Evolutionary conservation across 192 early-diverging fungal species (phyloP), one percentile per base, ranked within the genome.

Genomic region (Nowakowskiella sp.): DNA sequence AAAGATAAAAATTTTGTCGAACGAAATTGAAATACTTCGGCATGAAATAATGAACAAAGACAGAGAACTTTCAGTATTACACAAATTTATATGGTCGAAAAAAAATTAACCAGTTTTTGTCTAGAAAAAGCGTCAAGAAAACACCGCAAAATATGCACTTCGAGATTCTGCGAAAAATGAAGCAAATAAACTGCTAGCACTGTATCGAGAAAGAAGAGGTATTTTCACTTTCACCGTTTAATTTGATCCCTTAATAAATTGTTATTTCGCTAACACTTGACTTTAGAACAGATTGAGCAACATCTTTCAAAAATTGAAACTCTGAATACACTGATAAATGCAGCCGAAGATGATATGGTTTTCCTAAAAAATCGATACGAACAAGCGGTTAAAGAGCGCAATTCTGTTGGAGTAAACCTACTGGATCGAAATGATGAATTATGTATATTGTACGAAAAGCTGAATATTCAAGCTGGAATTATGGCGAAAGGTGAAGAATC

Each of bases 1-100:
- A 57, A 82, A 82, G 52, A 64, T 79, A 32, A 76, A 71, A 47
- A 77, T 82, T 28, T 51, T 82, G n/a, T 57, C 64, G 1, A 82
- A 82, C 51, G 80, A 82, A 73, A 75, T 77, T 8, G 80, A 82
- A 51, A 81, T 82, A 48, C 50, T 82, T 39, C 58, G 78, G 4
- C 71, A 75, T 46, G 78, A 82, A 54, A 77, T 82, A 16, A 57
- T 53, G 9, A 57, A 67, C 24, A 82, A 82, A 54, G 78, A 78
- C 44, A 55, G 74, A 16, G 80, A 82, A 43, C 64, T 82, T 7
- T 59, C 72, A 16, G 76, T 78, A 53, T 24, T 27, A 28, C 2
- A 49, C 42, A n/a, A 1, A 43, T 23, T 43, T 23, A 43, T 43
- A 24, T 2, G 22, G 22, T 43, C 22, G 25, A 23, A 1, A 46